These are phyloP conservation scores for Pseudogymnoascus sp. DNA, from an alignment of 2,329 filamentous ascomycete genomes.

Conservation along the genomic window DNA sequence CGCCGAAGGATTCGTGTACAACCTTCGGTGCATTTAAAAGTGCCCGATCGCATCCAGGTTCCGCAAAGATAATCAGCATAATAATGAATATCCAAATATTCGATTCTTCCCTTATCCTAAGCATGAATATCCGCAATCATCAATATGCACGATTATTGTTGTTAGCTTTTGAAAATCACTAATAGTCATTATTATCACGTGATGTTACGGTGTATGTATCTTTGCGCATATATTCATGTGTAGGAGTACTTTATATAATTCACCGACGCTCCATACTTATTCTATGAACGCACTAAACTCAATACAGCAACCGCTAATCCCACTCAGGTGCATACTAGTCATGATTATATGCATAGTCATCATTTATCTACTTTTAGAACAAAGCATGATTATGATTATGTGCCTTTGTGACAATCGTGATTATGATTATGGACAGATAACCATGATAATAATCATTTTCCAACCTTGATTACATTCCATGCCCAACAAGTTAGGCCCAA, in stretches of 20 bases:
- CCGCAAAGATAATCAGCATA: background rate
- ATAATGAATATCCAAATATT: background rate
- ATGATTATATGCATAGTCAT: background rate
- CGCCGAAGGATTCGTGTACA: background rate
- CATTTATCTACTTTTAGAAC: background rate
- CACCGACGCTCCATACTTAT: background rate
- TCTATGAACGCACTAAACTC: background rate
- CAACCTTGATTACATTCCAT: background rate
- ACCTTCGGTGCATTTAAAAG: background rate
- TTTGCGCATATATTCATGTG: background rate
- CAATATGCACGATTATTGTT: background rate
- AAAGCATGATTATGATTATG: background rate
- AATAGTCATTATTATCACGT: background rate
- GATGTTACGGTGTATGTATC: background rate
- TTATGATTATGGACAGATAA: background rate
- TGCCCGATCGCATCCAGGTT: background rate
- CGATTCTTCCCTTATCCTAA: background rate
- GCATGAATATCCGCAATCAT: no score
- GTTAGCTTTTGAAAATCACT: background rate
- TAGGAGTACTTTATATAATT: background rate
- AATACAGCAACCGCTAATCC: background rate
- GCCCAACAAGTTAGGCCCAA: background rate
- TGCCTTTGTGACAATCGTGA: background rate
- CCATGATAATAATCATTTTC: background rate
- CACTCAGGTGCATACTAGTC: background rate